phyloP scores from a whole-genome alignment of 2,329 filamentous ascomycete genomes.

The Ophiosphaerella korrae region DNA sequence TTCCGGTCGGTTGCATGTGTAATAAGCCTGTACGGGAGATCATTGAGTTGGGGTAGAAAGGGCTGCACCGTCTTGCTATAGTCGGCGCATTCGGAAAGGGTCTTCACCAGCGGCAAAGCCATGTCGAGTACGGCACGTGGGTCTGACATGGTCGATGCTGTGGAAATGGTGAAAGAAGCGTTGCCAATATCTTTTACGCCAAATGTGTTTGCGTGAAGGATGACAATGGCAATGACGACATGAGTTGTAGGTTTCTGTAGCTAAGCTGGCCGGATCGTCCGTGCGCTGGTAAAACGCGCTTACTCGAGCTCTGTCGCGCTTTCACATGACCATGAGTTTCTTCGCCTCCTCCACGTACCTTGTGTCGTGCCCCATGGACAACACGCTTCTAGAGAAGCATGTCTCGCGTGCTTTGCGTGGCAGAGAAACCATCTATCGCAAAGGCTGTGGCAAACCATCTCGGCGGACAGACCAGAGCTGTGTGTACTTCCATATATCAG shows the following conservation, averaged over 20 bases:
- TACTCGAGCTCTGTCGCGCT: conserved; percentile 31
- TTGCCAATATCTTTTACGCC: not conserved
- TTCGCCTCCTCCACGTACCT: not conserved
- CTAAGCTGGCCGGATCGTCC: conserved; percentile 6
- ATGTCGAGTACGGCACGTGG: conserved; percentile 29
- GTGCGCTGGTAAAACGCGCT: conserved; percentile 25
- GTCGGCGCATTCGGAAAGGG: conserved; percentile 75
- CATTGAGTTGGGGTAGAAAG: conserved; percentile 69
- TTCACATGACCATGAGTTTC: conserved; percentile 39
- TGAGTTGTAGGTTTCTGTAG: conserved; percentile 24
- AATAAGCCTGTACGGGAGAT: conserved; percentile 52
- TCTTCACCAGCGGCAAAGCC: conserved; percentile 72
- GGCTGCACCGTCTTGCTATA: conserved; percentile 76
- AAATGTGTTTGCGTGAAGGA: not conserved
- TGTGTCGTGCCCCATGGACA: conserved; percentile 7
- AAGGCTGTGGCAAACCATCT: conserved; percentile 92
- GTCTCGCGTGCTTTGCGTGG: conserved; percentile 72
- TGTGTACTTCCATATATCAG: conserved; percentile 46
- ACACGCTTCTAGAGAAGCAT: conserved; percentile 19
- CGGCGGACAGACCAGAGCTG: conserved; percentile 76
- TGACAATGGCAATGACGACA: conserved; percentile 31
- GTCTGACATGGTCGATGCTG: conserved; percentile 50
- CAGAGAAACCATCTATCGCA: conserved; percentile 91
- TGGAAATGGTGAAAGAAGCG: not conserved
- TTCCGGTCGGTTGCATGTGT: conserved; percentile 65